A percentile compares a stretch with the other conserved stretches of the same genome.
Evolutionary conservation across 2,329 filamentous ascomycete genomes (phyloP).

Genomic region (Dothidotthia symphoricarpi): DNA sequence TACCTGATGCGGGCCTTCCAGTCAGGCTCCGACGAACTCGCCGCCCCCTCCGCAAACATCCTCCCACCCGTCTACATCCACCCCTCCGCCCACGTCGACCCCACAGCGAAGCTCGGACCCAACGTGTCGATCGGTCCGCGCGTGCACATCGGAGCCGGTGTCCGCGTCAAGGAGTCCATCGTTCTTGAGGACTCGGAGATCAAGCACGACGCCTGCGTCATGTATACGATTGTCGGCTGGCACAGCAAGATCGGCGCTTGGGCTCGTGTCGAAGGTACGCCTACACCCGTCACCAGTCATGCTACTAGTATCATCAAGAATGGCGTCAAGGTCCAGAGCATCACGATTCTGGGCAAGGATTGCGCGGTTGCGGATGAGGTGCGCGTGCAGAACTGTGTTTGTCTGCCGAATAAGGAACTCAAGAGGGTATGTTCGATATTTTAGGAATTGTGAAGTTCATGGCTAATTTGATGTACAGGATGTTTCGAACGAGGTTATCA

Average conservation of each 20-base stretch:
- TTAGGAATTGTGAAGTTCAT: not conserved
- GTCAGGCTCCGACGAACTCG: slow-evolving; percentile 74
- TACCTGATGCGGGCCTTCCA: slow-evolving; percentile 96
- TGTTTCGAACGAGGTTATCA: slow-evolving; percentile 83
- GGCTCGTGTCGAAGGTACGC: slow-evolving; percentile 95
- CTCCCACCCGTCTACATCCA: slow-evolving; percentile 94
- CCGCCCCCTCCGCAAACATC: slow-evolving; percentile 79
- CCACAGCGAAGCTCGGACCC: slow-evolving; percentile 92
- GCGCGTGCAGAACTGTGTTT: slow-evolving; percentile 95
- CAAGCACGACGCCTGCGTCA: slow-evolving; percentile 91
- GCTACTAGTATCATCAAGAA: slow-evolving; percentile 95
- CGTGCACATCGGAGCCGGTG: slow-evolving; percentile 78
- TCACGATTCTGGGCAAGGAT: slow-evolving; percentile 96
- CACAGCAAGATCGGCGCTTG: slow-evolving; percentile 94
- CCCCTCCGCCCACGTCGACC: slow-evolving; percentile 84
- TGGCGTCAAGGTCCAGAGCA: slow-evolving; percentile 96
- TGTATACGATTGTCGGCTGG: slow-evolving; percentile 97
- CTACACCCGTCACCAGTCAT: slow-evolving; percentile 82
- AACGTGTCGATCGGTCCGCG: slow-evolving; percentile 97
- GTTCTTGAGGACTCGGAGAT: slow-evolving; percentile 93
- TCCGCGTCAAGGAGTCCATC: slow-evolving; percentile 91
- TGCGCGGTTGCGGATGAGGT: slow-evolving; percentile 92
- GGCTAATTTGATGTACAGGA: slow-evolving; percentile 55
- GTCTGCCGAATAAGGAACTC: slow-evolving; percentile 95
- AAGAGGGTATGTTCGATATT: slow-evolving; percentile 71